These are phyloP conservation scores for Apiospora koreana DNA, from an alignment of 2,329 filamentous ascomycete species.

Conservation along the genomic window DNA sequence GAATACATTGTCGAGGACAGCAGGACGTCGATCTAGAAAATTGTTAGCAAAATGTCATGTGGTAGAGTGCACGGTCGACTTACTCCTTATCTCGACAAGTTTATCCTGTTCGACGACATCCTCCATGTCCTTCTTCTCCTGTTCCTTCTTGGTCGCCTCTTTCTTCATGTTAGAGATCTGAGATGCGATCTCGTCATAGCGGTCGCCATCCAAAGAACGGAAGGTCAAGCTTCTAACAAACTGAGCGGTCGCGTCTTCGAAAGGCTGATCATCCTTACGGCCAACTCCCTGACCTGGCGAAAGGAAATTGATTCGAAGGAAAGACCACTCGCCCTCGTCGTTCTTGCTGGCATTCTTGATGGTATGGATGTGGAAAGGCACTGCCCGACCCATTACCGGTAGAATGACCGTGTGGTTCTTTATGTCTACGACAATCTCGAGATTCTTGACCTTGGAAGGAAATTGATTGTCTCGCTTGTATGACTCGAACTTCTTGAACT, in stretches of 20 bases:
- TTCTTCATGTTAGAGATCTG: conserved; percentile 97
- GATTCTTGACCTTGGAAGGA: conserved; percentile 76
- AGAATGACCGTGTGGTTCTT: conserved; percentile 91
- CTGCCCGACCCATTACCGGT: conserved; percentile 94
- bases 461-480: conserved; percentile 98
- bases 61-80: conserved; percentile 33
- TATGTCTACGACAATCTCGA: conserved; percentile 86
- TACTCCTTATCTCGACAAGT: conserved; percentile 89
- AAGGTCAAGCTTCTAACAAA: conserved; percentile 96
- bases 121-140: conserved; percentile 99
- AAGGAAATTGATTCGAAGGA: conserved; percentile 94
- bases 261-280: conserved; percentile 94
- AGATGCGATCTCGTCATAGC: conserved; percentile 87
- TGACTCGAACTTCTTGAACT: conserved; percentile 98
- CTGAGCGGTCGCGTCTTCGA: conserved; percentile 93
- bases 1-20: conserved; percentile 90
- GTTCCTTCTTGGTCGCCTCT: conserved; percentile 85
- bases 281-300: conserved; percentile 97
- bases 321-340: conserved; percentile 91
- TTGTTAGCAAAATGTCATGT: conserved; percentile 39
- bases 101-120: conserved; percentile 99
- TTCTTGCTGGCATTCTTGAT: conserved; percentile 99
- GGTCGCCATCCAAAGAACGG: conserved; percentile 83
- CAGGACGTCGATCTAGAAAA: conserved; percentile 79
- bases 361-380: conserved; percentile 95